A percentile compares a stretch with the other conserved stretches of the same genome.
Conservation (phyloP, 2,329 filamentous ascomycete genomes). For the Hawksworthiomyces lignivorus region DNA sequence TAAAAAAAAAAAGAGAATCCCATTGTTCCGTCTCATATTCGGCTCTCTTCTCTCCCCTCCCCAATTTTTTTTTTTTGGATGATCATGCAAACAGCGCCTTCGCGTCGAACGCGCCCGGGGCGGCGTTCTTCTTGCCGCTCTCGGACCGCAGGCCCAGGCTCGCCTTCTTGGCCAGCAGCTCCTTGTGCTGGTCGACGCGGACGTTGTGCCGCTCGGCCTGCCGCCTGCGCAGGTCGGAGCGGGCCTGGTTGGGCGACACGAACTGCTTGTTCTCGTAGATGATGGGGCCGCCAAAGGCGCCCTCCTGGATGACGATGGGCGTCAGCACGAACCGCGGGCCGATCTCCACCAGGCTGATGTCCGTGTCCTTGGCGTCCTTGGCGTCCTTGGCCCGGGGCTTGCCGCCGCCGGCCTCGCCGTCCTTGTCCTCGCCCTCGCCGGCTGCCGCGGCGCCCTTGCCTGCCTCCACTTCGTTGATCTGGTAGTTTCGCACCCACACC, state of each 20-base stretch:
- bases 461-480: conserved; percentile 78
- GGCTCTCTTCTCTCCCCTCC: conserved; percentile 1
- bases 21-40: background rate
- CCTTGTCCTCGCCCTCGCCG: conserved; percentile 25
- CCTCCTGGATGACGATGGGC: conserved; percentile 91
- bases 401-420: background rate
- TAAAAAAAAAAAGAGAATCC: background rate
- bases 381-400: conserved; percentile 45
- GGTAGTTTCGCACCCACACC: conserved; percentile 93
- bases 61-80: background rate
- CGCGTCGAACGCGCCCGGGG: conserved; percentile 66
- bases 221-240: conserved; percentile 67
- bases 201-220: conserved; percentile 73
- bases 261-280: conserved; percentile 99
- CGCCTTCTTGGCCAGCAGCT: conserved; percentile 65
- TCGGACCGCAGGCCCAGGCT: conserved; percentile 66
- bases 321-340: conserved; percentile 89
- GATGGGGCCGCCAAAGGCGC: conserved; percentile 88
- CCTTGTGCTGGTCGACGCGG: conserved; percentile 65
- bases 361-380: conserved; percentile 48
- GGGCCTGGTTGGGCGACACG: conserved; percentile 89
- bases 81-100: conserved; percentile 68
- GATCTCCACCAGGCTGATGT: conserved; percentile 82
- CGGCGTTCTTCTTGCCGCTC: conserved; percentile 50
- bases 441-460: conserved; percentile 31